Base-by-base conservation (phyloP, 2,329 filamentous ascomycete species). In the Cryphonectria japonica region DNA sequence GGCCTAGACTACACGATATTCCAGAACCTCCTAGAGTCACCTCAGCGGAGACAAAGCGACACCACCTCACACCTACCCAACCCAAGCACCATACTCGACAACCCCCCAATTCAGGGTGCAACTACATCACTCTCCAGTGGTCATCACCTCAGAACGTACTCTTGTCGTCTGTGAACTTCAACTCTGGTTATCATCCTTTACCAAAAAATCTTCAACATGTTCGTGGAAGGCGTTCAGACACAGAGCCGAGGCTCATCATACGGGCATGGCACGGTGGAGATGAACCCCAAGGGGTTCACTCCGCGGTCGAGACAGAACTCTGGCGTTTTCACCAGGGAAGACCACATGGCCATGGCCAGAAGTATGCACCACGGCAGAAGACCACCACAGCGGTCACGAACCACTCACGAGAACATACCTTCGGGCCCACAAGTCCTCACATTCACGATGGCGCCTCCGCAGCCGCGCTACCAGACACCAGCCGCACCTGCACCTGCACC, bases 271-370 rank as follows among this genome's bases (percentile, higher is more conserved):
- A 14, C 54, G 13, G 41, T 9, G 19, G 70, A 71, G 9, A 41
- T 63, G 39, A 64, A 43, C 43, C 66, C 68, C 14, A 73, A 72
- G 57, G 66, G 70, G 50, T 73, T 70, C 37, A 69, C 62, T 71
- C 74, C 73, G 65, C 72, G 68, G 54, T 76, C 72, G 61, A 67
- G 70, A 22, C 72, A 73, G 41, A 71, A 73, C 54, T 73, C 71
- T 32, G 69, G 72, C 13, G 39, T 68, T 46, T 79, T 81, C 76
- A 79, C 78, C 63, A 77, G 80, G 41, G 83, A 86, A 70, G 84
- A 86, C 67, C 80, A 84, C 69, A 76, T 76, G 26, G 7, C 34
- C 34, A 63, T 72, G 70, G 77, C 80, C 69, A 80, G 77, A 69
- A 83, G 85, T 68, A 76, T 82, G 43, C 71, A 71, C 41, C 68